Evolutionary conservation across 768 basidiomycete species (phyloP), one percentile per base, ranked within the genome.

Genomic region (Omphalotus guepiniiformis): DNA sequence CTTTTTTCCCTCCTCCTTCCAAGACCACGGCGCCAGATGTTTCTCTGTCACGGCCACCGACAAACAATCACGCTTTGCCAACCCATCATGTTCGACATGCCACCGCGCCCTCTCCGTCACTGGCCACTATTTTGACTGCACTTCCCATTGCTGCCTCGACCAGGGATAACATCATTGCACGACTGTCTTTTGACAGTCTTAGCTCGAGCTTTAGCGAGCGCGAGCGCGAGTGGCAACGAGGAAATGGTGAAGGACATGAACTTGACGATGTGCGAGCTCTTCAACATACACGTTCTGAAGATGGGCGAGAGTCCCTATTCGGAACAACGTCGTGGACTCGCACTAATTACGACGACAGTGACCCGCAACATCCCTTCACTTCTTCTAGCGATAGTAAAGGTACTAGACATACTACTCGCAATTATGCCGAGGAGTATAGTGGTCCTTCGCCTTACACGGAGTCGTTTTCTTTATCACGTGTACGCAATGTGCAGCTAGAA

Each of bases 1-100:
- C 78, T 1, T 80, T 75, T 58, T 82, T 82, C 51, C 79, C 79
- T 13, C 75, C 79, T 1, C 62, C 73, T 7, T 60, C 66, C 19
- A 59, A 40, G 36, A 25, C 54, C 27, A 35, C 44, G 25, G 42
- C 22, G 41, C 48, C 52, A 12, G n/a, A n/a, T n/a, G n/a, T n/a
- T n/a, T n/a, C n/a, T n/a, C n/a, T n/a, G n/a, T n/a, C n/a, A n/a
- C n/a, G n/a, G n/a, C n/a, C n/a, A n/a, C n/a, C n/a, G n/a, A n/a
- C n/a, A n/a, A n/a, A 55, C 34, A 48, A 46, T 25, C 11, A 35
- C 39, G 49, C 52, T 35, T 38, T 43, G 8, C 37, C 53, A 49
- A 41, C 46, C 4, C 44, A 54, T 3, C 53, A 55, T 25, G 41
- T 29, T 27, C 42, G 51, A 22, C 50, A 56, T 28, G 44, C 56